A percentile compares a stretch with the other conserved stretches of the same genome.
phyloP scores from a whole-genome alignment of 805 yeast genomes.

The Tetrapisispora iriomotensis region DNA sequence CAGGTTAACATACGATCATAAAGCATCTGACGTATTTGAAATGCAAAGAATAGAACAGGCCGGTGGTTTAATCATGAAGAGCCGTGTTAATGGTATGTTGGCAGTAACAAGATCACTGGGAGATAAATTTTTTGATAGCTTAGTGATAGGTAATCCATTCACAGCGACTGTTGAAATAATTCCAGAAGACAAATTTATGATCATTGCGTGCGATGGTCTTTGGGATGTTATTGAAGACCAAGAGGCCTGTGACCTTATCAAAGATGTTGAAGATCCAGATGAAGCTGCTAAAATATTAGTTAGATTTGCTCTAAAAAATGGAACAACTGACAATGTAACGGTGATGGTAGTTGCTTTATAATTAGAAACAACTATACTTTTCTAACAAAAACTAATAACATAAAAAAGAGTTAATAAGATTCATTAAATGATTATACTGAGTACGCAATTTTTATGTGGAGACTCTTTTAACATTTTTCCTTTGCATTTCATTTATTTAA shows the following conservation, averaged over 20 bases:
- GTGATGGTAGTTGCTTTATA: constrained; percentile 65
- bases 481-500: background rate
- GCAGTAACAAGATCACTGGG: constrained; percentile 94
- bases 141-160: constrained; percentile 84
- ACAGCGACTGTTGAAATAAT: constrained; percentile 78
- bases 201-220: constrained; percentile 90
- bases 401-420: too few relatives aligned
- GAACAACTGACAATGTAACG: constrained; percentile 86
- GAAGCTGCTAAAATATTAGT: constrained; percentile 60
- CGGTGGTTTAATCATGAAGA: constrained; percentile 85
- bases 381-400: too few relatives aligned
- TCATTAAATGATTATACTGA: too few relatives aligned
- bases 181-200: constrained; percentile 59
- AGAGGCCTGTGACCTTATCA: constrained; percentile 67
- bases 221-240: constrained; percentile 92
- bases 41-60: constrained; percentile 59
- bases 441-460: too few relatives aligned
- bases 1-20: constrained; percentile 85
- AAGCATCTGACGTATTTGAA: constrained; percentile 76
- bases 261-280: constrained; percentile 45
- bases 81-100: constrained; percentile 88
- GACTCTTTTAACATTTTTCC: background rate
- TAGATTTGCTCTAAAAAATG: constrained; percentile 61
- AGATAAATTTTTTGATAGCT: constrained; percentile 81
- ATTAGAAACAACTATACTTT: background rate